A percentile compares a stretch with the other conserved stretches of the same genome.
These are phyloP conservation scores for Sanguinoderma infundibulare DNA, from an alignment of 1,284 basidiomycete species.

Conservation along the genomic window DNA sequence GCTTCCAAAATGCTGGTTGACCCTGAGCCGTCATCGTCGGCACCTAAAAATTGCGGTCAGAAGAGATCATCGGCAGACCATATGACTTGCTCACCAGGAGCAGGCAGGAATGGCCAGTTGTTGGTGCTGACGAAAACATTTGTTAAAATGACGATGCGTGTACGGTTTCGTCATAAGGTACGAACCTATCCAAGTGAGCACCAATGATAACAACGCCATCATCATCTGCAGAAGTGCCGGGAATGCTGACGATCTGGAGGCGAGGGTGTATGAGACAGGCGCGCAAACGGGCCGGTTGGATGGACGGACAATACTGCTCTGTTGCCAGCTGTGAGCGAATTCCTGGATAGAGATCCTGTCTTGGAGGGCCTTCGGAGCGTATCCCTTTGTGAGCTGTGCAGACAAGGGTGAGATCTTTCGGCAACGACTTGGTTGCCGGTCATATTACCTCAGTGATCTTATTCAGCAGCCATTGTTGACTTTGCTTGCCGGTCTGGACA, in stretches of 20 bases:
- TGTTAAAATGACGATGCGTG: conserved; percentile 8
- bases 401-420: conserved; percentile 10
- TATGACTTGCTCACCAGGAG: conserved; percentile 65
- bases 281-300: conserved; percentile 11
- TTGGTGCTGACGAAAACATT: conserved; percentile 61
- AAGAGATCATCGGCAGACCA: conserved; percentile 1
- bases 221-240: conserved; percentile 65
- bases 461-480: conserved; percentile 84
- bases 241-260: conserved; percentile 69
- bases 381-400: conserved; percentile 66
- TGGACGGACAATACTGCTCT: conserved; percentile 82
- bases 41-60: conserved; percentile 39
- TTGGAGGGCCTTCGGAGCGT: conserved; percentile 59
- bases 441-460: conserved; percentile 69
- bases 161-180: conserved; percentile 2
- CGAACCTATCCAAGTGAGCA: conserved; percentile 89
- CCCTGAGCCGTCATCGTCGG: conserved; percentile 93
- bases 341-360: conserved; percentile 72
- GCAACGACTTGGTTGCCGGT: conserved; percentile 9
- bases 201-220: conserved; percentile 71
- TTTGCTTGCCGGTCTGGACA: conserved; percentile 73
- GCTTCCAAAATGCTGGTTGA: conserved; percentile 92
- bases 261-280: conserved; percentile 13
- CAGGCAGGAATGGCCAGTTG: conserved; percentile 86
- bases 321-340: conserved; percentile 91